phyloP scores from a whole-genome alignment of 768 basidiomycete genomes.

The Mycena leptocephala region DNA sequence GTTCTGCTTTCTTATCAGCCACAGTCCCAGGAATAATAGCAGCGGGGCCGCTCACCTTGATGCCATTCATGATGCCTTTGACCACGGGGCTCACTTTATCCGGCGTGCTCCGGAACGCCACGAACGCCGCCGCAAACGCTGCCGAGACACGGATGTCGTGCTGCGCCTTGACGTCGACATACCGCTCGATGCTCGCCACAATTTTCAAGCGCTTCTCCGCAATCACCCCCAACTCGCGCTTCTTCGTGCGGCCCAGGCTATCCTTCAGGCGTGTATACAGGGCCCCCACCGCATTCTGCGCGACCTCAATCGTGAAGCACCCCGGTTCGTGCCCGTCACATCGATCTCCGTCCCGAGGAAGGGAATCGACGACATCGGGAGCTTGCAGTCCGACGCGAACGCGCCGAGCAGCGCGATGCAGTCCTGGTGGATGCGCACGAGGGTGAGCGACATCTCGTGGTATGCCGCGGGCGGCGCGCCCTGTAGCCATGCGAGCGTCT shows the following conservation, averaged over 20 bases:
- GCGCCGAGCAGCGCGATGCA: conserved; percentile 86
- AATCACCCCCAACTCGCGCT: conserved; percentile 80
- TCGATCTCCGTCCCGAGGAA: conserved; percentile 85
- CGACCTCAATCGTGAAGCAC: conserved; percentile 87
- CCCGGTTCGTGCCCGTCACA: conserved; percentile 75
- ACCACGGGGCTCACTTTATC: conserved; percentile 97
- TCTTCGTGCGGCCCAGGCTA: conserved; percentile 83
- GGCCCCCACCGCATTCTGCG: conserved; percentile 76
- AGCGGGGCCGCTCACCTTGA: conserved; percentile 77
- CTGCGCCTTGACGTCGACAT: conserved; percentile 85
- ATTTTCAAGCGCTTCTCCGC: conserved; percentile 84
- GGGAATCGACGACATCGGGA: conserved; percentile 86
- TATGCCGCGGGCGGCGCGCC: conserved; percentile 83
- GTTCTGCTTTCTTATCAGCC: conserved; percentile 61
- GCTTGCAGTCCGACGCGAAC: conserved; percentile 90
- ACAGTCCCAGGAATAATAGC: not conserved
- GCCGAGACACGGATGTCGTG: conserved; percentile 92
- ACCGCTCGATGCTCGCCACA: conserved; percentile 81
- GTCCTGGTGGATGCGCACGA: conserved; percentile 86
- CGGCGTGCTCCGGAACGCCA: conserved; percentile 89
- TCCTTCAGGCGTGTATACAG: conserved; percentile 86
- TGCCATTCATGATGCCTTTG: conserved; percentile 96
- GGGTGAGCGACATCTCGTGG: conserved; percentile 90
- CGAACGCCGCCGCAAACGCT: conserved; percentile 91
- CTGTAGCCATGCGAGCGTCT: conserved; percentile 83